phyloP scores from a whole-genome alignment of 495 filamentous ascomycete species.

The Tuber melanosporum region DNA sequence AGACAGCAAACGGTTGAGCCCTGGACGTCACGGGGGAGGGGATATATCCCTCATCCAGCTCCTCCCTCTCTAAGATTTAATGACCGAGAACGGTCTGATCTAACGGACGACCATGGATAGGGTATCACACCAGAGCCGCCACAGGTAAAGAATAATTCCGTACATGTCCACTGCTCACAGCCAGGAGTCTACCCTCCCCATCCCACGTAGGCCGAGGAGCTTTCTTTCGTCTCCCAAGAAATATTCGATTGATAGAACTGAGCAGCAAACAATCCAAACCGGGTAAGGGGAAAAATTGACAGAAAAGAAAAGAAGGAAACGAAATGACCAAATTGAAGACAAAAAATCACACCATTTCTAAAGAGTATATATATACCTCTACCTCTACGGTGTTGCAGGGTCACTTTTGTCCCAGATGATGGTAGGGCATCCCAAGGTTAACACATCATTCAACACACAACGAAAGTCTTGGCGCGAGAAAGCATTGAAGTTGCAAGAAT shows the following conservation, averaged over 20 bases:
- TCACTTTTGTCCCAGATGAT: too few relatives aligned
- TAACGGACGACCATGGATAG: neutral
- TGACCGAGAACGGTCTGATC: neutral
- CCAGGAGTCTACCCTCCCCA: neutral
- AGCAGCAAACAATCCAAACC: neutral
- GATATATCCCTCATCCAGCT: conserved; percentile 32
- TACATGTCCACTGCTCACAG: neutral
- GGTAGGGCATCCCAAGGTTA: too few relatives aligned
- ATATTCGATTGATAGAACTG: neutral
- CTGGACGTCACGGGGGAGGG: conserved; percentile 36
- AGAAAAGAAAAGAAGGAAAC: neutral
- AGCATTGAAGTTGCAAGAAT: neutral
- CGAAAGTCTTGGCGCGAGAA: too few relatives aligned
- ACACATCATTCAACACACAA: too few relatives aligned
- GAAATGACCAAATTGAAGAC: neutral
- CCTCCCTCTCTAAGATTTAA: neutral
- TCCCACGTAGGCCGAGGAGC: neutral
- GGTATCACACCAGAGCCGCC: neutral
- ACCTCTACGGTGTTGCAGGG: too few relatives aligned
- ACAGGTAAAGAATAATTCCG: neutral
- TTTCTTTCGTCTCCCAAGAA: neutral
- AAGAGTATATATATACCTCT: neutral
- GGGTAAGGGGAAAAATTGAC: neutral
- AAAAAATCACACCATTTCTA: neutral
- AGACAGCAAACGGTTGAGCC: conserved; percentile 26